These are phyloP conservation scores for Hypoxylon intermedium DNA, from an alignment of 495 filamentous ascomycete genomes.

Conservation along the genomic window DNA sequence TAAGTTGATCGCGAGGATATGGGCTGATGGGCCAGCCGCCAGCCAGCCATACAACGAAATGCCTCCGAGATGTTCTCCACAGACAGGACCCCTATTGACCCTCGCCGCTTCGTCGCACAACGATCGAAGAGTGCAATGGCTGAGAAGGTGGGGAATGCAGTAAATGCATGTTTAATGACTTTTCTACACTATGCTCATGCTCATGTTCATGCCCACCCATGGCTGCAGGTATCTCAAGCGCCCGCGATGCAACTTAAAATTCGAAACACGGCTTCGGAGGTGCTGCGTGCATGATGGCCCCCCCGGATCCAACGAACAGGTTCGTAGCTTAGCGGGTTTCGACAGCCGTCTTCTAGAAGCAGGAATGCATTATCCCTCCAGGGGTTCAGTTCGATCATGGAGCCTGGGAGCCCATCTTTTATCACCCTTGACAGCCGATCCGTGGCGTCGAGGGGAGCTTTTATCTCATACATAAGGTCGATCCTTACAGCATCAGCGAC, in stretches of 20 bases:
- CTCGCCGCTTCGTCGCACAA: slow-evolving; percentile 11
- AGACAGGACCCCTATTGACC: slow-evolving; percentile 2
- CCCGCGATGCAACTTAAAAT: slow-evolving; percentile 24
- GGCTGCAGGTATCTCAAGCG: slow-evolving; percentile 13
- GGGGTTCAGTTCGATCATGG: slow-evolving; percentile 29
- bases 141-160: slow-evolving; percentile 21
- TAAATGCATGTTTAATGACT: slow-evolving; percentile 16
- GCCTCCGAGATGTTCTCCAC: slow-evolving; percentile 5
- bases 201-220: too few species aligned
- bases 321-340: slow-evolving; percentile 24
- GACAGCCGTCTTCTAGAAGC: slow-evolving; percentile 34
- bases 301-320: slow-evolving; percentile 13
- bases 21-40: too few species aligned
- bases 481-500: slow-evolving; percentile 13
- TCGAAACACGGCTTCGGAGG: slow-evolving; percentile 22
- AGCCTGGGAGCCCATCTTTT: slow-evolving; percentile 33
- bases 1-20: slow-evolving; percentile 13
- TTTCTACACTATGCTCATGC: slow-evolving; percentile 15
- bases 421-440: slow-evolving; percentile 33
- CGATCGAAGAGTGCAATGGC: slow-evolving; percentile 21
- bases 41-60: background rate
- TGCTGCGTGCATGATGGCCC: slow-evolving; percentile 26
- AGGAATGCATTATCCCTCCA: slow-evolving; percentile 5
- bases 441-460: slow-evolving; percentile 14
- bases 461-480: slow-evolving; percentile 10